These are phyloP conservation scores for Massospora cicadina DNA, from an alignment of 371 early-diverging fungal species.

Conservation along the genomic window DNA sequence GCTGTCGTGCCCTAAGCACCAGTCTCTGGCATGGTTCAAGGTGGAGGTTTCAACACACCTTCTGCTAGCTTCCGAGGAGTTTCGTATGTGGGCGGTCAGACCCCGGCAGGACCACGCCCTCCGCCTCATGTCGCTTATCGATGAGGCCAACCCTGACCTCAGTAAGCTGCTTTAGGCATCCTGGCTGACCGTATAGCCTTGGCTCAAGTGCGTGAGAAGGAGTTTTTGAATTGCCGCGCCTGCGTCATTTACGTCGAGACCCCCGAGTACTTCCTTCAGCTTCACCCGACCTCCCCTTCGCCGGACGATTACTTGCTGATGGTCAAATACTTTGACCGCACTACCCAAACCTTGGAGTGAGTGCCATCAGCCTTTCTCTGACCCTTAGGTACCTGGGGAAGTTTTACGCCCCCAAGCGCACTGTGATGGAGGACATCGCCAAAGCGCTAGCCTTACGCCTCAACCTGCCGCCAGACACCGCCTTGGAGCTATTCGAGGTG, in stretches of 20 bases:
- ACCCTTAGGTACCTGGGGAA: conserved; percentile 35
- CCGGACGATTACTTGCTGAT: conserved; percentile 28
- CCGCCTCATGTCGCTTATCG: conserved; percentile 52
- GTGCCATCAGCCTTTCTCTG: conserved; percentile 11
- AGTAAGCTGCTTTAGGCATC: conserved; percentile 20
- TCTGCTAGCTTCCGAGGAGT: conserved; percentile 25
- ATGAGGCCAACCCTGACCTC: conserved; percentile 16
- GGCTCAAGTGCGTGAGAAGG: not conserved
- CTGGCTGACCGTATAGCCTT: not conserved
- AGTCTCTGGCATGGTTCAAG: conserved; percentile 35
- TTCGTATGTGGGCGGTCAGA: conserved; percentile 72
- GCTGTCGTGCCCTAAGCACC: conserved; percentile 34
- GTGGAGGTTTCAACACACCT: conserved; percentile 27
- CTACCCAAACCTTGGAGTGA: conserved; percentile 35
- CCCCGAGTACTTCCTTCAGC: not conserved
- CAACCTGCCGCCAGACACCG: conserved; percentile 31
- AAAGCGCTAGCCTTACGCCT: conserved; percentile 32
- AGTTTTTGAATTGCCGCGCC: not conserved
- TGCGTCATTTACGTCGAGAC: conserved; percentile 3
- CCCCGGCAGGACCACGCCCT: conserved; percentile 69
- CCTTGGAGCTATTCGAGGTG: conserved; percentile 50
- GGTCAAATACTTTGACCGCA: conserved; percentile 74
- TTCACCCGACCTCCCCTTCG: conserved; percentile 11
- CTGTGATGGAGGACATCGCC: conserved; percentile 42
- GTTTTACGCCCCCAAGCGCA: conserved; percentile 32